Base-by-base conservation (phyloP, 2,329 filamentous ascomycete genomes). In the Calonectria pauciramosa region DNA sequence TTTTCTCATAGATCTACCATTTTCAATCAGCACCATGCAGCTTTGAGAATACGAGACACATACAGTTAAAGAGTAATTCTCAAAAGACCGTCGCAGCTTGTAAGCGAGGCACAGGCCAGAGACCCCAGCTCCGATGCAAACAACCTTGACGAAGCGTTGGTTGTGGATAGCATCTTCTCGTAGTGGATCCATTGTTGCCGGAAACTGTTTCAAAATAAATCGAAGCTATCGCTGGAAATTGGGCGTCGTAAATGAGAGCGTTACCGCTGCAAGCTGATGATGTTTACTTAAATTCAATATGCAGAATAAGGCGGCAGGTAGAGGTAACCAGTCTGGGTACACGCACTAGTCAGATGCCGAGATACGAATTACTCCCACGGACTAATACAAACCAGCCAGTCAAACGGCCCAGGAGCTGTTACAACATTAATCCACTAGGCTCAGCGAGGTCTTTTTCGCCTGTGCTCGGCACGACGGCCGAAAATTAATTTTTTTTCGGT, bases 121-220 rank as follows among this genome's bases (percentile, higher is more conserved):
- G 1, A 76, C 64, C 0, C 75, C 75, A 16, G 75, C 75, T 7
- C 75, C 75, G 23, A 76, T 14, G 5, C 75, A 76, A 2, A 74
- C 28, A 26, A 77, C 38, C 51, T 77, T 63, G 34, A 63, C 56
- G 34, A 63, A 63, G 34, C 56, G 56, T 28, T 63, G 56, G 56
- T 63, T 63, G 56, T 63, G 56, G 36, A 63, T 77, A 26, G 74
- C 75, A 23, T 78, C 16, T 75, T 77, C 4, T 75, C 68, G 47
- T n/a, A 52, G 3, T 81, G 73, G 0, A 86, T 76, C 0, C 84
- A 82, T 9, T 82, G 67, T 36, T 82, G 83, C 14, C 83, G 82
- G 30, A 68, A 75, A 7, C 78, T 74, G 14, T 80, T 84, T 82
- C 47, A 80, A 80, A 0, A 84, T 63, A 23, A 28, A 38, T 28